These are phyloP conservation scores for Gomphus sp. DNA, from an alignment of 1,284 basidiomycete genomes.

Conservation along the genomic window DNA sequence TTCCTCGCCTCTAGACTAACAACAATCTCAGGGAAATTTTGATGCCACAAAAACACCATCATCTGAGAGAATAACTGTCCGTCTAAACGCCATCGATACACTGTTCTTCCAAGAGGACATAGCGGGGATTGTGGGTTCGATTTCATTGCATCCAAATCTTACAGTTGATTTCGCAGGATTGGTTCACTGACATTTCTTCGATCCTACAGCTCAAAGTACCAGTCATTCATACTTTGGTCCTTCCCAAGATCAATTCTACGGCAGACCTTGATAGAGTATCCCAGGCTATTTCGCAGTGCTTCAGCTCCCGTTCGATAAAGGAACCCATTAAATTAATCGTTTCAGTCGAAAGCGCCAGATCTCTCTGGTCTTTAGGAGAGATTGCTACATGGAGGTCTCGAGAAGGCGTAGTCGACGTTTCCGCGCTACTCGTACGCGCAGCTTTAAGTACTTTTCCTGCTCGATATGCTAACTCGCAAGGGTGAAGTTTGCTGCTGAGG, in stretches of 20 bases:
- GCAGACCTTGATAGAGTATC: constrained; percentile 60
- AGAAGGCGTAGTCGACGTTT: constrained; percentile 22
- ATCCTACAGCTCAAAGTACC: not conserved
- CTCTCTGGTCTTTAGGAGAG: constrained; percentile 47
- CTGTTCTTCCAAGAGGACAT: constrained; percentile 68
- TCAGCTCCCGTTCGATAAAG: constrained; percentile 14
- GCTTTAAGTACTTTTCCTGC: not conserved
- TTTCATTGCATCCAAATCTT: not conserved
- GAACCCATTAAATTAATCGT: constrained; percentile 55
- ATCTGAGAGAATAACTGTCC: constrained; percentile 53
- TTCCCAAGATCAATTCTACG: constrained; percentile 72
- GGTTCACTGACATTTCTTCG: not conserved
- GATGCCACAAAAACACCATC: constrained; percentile 27
- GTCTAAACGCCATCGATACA: constrained; percentile 70
- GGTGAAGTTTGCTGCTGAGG: constrained; percentile 79
- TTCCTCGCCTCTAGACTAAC: not conserved
- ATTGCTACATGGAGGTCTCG: constrained; percentile 57
- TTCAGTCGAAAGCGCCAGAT: constrained; percentile 73
- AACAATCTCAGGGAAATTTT: not conserved
- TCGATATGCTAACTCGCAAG: not conserved
- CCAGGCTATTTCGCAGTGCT: constrained; percentile 27
- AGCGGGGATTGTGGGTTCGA: constrained; percentile 31
- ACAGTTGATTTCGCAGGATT: not conserved
- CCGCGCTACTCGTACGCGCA: constrained; percentile 5
- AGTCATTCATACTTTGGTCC: constrained; percentile 39